Evolutionary conservation across 2,329 filamentous ascomycete species (phyloP).

Genomic region (Aspergillus neoniger): DNA sequence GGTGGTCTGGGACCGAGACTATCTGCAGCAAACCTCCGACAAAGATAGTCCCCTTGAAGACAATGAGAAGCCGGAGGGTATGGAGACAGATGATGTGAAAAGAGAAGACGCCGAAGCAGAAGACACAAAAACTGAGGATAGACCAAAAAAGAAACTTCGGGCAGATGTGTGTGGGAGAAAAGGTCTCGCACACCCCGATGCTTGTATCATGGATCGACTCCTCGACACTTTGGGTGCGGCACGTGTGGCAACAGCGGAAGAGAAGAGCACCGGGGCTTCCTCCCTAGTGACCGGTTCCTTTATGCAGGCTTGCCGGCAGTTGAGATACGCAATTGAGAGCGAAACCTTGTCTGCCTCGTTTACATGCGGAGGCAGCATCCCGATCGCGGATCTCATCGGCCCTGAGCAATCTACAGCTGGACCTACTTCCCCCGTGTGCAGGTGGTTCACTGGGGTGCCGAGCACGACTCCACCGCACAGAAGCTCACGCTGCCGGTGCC

Average conservation of each 20-base stretch:
- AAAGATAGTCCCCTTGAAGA: no score
- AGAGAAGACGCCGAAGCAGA: no score
- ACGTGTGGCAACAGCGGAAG: background rate
- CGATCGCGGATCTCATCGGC: background rate
- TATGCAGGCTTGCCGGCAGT: background rate
- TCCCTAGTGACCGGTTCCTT: background rate
- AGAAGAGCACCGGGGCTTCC: background rate
- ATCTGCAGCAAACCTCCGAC: no score
- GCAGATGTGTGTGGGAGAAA: no score
- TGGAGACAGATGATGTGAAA: no score
- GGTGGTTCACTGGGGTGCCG: background rate
- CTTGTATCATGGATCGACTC: background rate
- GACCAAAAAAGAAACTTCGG: no score
- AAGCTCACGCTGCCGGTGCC: background rate
- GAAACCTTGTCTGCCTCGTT: background rate
- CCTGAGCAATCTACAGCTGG: background rate
- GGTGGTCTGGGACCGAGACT: fast-evolving
- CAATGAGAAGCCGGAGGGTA: no score
- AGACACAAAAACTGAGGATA: no score
- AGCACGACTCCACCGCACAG: background rate
- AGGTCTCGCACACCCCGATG: fast-evolving
- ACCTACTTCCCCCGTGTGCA: background rate
- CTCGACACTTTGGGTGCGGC: background rate
- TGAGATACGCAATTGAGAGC: background rate
- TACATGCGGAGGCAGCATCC: background rate